Conservation (phyloP, 2,329 filamentous ascomycete species). For the Epichloe elymi region DNA sequence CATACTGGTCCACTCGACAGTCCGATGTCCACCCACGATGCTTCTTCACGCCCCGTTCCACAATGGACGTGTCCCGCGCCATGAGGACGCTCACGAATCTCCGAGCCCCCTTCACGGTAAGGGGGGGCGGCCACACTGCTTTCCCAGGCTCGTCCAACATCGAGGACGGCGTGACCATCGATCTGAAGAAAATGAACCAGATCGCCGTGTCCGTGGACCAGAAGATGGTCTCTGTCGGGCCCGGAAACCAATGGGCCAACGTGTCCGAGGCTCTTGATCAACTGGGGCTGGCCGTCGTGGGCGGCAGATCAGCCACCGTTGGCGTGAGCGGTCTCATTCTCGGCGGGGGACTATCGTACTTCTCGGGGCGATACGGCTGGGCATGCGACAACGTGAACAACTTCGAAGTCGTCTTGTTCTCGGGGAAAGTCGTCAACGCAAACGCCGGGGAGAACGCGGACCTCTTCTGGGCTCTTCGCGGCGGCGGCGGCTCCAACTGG, state of each 20-base stretch:
- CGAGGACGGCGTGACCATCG: constrained; percentile 16
- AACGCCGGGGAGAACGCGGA: constrained; percentile 27
- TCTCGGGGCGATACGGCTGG: constrained; percentile 11
- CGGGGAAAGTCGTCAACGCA: constrained; percentile 28
- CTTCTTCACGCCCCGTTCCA: constrained; percentile 13
- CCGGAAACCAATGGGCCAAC: constrained; percentile 11
- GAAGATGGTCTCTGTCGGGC: constrained; percentile 8
- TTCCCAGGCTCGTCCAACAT: constrained; percentile 17
- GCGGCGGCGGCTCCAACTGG: constrained; percentile 43
- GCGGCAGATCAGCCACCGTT: constrained; percentile 11
- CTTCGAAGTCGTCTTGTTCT: constrained; percentile 24
- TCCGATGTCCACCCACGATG: constrained; percentile 9
- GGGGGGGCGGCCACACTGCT: constrained; percentile 20
- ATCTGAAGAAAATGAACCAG: constrained; percentile 13
- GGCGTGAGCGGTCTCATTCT: constrained; percentile 14
- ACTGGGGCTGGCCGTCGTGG: constrained; percentile 11
- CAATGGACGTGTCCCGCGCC: constrained; percentile 15
- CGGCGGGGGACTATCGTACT: constrained; percentile 15
- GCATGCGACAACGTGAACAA: constrained; percentile 12
- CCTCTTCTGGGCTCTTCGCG: constrained; percentile 43
- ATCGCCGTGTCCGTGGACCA: constrained; percentile 9
- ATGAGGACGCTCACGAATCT: constrained; percentile 14
- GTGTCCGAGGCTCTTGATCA: constrained; percentile 10
- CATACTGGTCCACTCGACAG: constrained; percentile 15
- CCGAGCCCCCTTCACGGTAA: constrained; percentile 19